These are phyloP conservation scores for Paradendryphiella salina DNA, from an alignment of 2,329 filamentous ascomycete genomes.

Conservation along the genomic window DNA sequence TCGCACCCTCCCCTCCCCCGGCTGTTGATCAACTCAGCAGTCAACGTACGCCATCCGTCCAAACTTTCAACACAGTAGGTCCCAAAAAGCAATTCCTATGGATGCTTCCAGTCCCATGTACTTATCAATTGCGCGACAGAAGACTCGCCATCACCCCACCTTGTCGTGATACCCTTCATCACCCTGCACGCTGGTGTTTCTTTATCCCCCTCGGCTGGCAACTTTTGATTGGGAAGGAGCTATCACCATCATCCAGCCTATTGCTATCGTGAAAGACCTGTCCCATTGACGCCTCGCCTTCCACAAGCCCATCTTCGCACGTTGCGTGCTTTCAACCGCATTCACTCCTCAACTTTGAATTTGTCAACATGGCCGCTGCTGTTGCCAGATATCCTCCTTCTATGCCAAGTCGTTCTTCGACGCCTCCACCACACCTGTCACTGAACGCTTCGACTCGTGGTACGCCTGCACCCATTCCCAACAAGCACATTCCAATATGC, in stretches of 20 bases:
- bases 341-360: slow-evolving; percentile 11
- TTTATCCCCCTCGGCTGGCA: slow-evolving; percentile 11
- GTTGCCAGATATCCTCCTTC: slow-evolving; percentile 47
- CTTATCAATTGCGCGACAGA: slow-evolving; percentile 24
- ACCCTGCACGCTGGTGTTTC: slow-evolving; percentile 15
- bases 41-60: slow-evolving; percentile 6
- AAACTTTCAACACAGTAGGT: slow-evolving; percentile 16
- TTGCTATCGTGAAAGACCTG: slow-evolving; percentile 9
- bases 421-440: slow-evolving; percentile 58
- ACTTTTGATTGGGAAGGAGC: slow-evolving; percentile 19
- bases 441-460: slow-evolving; percentile 61
- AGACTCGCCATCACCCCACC: slow-evolving; percentile 20
- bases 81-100: slow-evolving; percentile 2
- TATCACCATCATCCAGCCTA: slow-evolving; percentile 7
- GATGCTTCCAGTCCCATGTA: slow-evolving; percentile 1
- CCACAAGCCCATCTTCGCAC: slow-evolving; percentile 16
- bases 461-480: slow-evolving; percentile 68
- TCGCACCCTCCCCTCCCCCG: slow-evolving; percentile 17
- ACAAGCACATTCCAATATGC: slow-evolving; percentile 88
- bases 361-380: slow-evolving; percentile 49
- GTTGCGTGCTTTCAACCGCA: slow-evolving; percentile 37
- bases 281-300: slow-evolving; percentile 8
- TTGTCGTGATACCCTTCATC: slow-evolving; percentile 15
- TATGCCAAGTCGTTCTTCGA: slow-evolving; percentile 45
- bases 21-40: slow-evolving; percentile 32